These are phyloP conservation scores for Curvularia eragrostidis DNA, from an alignment of 2,329 filamentous ascomycete species.

Conservation along the genomic window DNA sequence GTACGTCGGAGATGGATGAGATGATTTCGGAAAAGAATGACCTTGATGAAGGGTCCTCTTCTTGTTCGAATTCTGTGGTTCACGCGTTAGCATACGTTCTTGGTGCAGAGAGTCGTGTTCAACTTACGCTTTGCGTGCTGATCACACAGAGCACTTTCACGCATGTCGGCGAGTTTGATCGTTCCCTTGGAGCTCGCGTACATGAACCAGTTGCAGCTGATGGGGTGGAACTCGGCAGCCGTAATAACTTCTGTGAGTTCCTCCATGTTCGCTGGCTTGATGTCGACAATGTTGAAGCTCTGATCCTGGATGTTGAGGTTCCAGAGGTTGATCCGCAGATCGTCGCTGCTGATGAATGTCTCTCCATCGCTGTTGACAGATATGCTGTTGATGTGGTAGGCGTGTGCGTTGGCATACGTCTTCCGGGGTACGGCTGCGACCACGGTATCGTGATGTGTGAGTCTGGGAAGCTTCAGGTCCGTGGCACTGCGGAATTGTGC, in stretches of 20 bases:
- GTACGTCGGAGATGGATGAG: conserved; percentile 97
- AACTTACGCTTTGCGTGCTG: conserved; percentile 89
- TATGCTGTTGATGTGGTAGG: conserved; percentile 99
- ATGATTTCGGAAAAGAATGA: conserved; percentile 99
- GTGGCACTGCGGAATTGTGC: conserved; percentile 78
- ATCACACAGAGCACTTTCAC: conserved; percentile 94
- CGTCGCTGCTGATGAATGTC: conserved; percentile 98
- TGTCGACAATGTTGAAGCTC: conserved; percentile 99
- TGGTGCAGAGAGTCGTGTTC: neutral
- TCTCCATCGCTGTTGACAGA: conserved; percentile 99
- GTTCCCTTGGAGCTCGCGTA: conserved; percentile 99
- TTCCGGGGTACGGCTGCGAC: conserved; percentile 94
- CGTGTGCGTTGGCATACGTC: conserved; percentile 97
- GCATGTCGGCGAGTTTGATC: conserved; percentile 98
- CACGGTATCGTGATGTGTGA: conserved; percentile 98
- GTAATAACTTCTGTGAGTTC: conserved; percentile 99
- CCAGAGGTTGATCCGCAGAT: conserved; percentile 97
- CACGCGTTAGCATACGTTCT: conserved; percentile 14
- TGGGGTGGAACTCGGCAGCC: conserved; percentile 94
- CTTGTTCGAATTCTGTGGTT: conserved; percentile 89
- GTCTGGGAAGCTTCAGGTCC: conserved; percentile 89
- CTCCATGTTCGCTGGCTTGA: conserved; percentile 99
- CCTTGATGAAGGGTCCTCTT: conserved; percentile 94
- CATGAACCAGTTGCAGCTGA: conserved; percentile 99
- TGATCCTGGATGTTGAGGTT: conserved; percentile 99